Evolutionary conservation across 2,329 filamentous ascomycete species (phyloP).

Genomic region (Ophiocordyceps robertsii): DNA sequence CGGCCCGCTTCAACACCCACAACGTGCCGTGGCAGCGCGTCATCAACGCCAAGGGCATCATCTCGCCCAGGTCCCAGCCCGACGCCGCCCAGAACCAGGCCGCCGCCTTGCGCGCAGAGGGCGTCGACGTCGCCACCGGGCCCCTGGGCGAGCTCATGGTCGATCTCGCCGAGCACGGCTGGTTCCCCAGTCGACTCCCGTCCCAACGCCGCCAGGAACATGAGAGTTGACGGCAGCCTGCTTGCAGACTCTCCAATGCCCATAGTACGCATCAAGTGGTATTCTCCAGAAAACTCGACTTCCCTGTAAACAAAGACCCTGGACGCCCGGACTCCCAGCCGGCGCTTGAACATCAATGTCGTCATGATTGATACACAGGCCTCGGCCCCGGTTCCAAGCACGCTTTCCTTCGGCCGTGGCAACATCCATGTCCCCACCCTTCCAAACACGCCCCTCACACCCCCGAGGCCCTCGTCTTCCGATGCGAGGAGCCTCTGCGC

Average conservation of each 20-base stretch:
- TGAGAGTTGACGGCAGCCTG: too few species aligned
- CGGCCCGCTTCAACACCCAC: conserved; percentile 48
- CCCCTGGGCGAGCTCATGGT: conserved; percentile 38
- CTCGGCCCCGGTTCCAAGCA: not conserved
- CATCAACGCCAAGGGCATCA: conserved; percentile 73
- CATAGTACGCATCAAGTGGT: too few species aligned
- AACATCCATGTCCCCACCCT: not conserved
- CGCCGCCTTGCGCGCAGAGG: conserved; percentile 33
- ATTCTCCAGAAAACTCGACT: too few species aligned
- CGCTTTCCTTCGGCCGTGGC: not conserved
- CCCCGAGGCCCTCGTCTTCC: too few species aligned
- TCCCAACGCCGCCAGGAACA: too few species aligned
- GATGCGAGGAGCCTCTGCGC: too few species aligned
- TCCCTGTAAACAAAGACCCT: too few species aligned
- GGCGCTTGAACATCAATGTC: too few species aligned
- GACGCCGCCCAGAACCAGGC: conserved; percentile 36
- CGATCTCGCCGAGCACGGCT: conserved; percentile 37
- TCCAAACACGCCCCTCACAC: too few species aligned
- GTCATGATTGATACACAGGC: too few species aligned
- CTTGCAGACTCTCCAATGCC: too few species aligned
- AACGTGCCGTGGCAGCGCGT: conserved; percentile 95
- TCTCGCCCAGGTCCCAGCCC: conserved; percentile 55
- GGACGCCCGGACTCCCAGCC: too few species aligned
- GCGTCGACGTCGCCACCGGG: conserved; percentile 33
- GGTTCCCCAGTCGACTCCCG: conserved; percentile 39